Percentiles rank a stretch among this genome's conserved stretches.
These are phyloP conservation scores for Cladosporium halotolerans DNA, from an alignment of 2,329 filamentous ascomycete species.

Conservation along the genomic window DNA sequence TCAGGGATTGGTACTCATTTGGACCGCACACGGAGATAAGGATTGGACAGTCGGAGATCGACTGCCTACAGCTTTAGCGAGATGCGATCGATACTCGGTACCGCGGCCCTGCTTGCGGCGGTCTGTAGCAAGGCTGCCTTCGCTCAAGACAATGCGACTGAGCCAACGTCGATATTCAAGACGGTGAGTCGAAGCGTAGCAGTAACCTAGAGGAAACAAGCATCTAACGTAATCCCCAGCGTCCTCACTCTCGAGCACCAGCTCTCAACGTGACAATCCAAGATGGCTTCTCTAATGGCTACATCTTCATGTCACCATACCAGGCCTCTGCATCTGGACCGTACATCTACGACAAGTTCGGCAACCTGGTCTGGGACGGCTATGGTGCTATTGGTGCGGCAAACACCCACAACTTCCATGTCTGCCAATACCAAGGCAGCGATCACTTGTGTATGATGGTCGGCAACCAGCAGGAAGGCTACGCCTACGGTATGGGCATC, in stretches of 20 bases:
- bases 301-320: conserved; percentile 23
- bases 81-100: conserved; percentile 1
- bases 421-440: conserved; percentile 39
- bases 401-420: conserved; percentile 39
- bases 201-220: not conserved
- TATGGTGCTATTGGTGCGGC: conserved; percentile 30
- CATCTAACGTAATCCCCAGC: conserved; percentile 10
- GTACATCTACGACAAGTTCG: conserved; percentile 26
- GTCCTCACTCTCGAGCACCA: conserved; percentile 22
- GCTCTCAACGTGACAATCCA: conserved; percentile 19
- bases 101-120: conserved; percentile 2
- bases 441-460: conserved; percentile 42
- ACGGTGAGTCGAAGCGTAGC: conserved; percentile 5
- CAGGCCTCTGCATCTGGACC: conserved; percentile 14
- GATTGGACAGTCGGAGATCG: too few relatives aligned
- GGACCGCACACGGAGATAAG: too few relatives aligned
- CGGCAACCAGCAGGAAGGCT: conserved; percentile 35
- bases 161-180: not conserved
- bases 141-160: conserved; percentile 3
- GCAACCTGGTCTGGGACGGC: conserved; percentile 31
- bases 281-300: conserved; percentile 15
- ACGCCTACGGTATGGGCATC: conserved; percentile 40
- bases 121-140: not conserved
- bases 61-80: not conserved
- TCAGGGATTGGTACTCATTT: too few relatives aligned